A percentile compares a stretch with the other conserved stretches of the same genome.
Conservation (phyloP, 169 alveolate genomes). For the Plasmodium ovale region DNA sequence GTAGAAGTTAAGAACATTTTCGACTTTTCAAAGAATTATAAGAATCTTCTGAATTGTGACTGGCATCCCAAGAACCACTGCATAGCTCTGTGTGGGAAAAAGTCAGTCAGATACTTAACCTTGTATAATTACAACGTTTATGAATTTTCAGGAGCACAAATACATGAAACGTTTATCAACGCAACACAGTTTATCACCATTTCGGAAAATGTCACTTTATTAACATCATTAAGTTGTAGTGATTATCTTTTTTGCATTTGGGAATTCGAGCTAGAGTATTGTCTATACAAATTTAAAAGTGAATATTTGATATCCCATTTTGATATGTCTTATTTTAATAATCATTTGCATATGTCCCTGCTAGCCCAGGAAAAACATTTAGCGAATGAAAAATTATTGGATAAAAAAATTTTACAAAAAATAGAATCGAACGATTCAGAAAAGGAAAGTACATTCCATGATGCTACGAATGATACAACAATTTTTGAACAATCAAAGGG, state of each 20-base stretch:
- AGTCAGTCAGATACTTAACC: conserved; percentile 47
- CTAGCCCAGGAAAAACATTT: conserved; percentile 63
- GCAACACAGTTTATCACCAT: conserved; percentile 54
- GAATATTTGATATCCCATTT: conserved; percentile 60
- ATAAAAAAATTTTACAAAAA: conserved; percentile 50
- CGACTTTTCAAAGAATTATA: conserved; percentile 66
- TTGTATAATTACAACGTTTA: conserved; percentile 65
- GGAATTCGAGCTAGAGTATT: conserved; percentile 71
- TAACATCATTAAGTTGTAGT: conserved; percentile 50
- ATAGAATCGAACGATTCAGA: conserved; percentile 45
- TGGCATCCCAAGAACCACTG: conserved; percentile 74
- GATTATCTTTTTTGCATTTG: conserved; percentile 70
- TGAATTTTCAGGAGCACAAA: conserved; percentile 57
- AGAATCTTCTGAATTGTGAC: conserved; percentile 51
- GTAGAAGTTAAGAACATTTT: conserved; percentile 42
- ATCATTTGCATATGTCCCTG: conserved; percentile 40
- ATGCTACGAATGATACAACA: too few species aligned
- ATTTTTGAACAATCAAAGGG: neutral
- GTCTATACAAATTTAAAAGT: conserved; percentile 74
- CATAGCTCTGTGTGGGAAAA: conserved; percentile 72
- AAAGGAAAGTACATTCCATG: conserved; percentile 15
- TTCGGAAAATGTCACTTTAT: conserved; percentile 45
- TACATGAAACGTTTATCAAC: conserved; percentile 48
- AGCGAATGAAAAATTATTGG: conserved; percentile 47
- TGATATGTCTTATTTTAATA: conserved; percentile 43